Base-by-base conservation (phyloP, 2,329 filamentous ascomycete species). In the Diaporthe citriasiana region DNA sequence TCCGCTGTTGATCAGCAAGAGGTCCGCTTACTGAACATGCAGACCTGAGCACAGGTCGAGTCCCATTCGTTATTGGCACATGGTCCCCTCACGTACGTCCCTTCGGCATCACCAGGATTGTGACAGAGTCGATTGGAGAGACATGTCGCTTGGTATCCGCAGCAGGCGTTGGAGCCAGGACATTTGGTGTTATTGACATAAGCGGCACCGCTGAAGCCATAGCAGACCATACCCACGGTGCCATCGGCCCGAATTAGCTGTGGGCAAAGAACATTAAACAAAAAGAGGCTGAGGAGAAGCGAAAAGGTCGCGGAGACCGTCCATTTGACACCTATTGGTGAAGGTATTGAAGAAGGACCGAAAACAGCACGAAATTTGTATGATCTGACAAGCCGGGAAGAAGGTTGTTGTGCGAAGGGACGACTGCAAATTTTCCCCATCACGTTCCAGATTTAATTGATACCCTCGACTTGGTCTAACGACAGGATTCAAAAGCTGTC, bases 41-140 rank as follows among this genome's bases (percentile, higher is more conserved):
- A 69, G 45, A 69, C 51, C 65, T 69, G 65, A 55, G 65, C 65
- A 30, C 65, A 69, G 19, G 33, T 69, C 33, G 35, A 35, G 30
- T 69, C 65, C 65, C 47, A 69, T 15, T 38, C 12, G 12, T 69
- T 42, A n/a, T 51, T 55, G 51, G 65, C 65, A 30, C 65, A 69
- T 19, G 65, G 65, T 3, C 45, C 65, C 33, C 45, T 40, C 25
- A 69, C 47, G 33, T 33, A 69, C 27, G 47, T 55, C 22, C 47
- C 65, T n/a, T 38, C 47, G 30, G 51, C 33, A 33, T 56, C 47
- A 30, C 47, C 47, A 42, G 47, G 59, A 17, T 65, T 65, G 40
- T 65, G 59, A 10, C 59, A 65, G 10, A 65, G 59, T 33, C 42
- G 59, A 13, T 65, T 65, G 4, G 59, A 65, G 19, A 50, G 1